A percentile compares a stretch with the other conserved stretches of the same genome.
Evolutionary conservation across 1,139 yeast species (phyloP).

Genomic region (Debaryomyces singareniensis): DNA sequence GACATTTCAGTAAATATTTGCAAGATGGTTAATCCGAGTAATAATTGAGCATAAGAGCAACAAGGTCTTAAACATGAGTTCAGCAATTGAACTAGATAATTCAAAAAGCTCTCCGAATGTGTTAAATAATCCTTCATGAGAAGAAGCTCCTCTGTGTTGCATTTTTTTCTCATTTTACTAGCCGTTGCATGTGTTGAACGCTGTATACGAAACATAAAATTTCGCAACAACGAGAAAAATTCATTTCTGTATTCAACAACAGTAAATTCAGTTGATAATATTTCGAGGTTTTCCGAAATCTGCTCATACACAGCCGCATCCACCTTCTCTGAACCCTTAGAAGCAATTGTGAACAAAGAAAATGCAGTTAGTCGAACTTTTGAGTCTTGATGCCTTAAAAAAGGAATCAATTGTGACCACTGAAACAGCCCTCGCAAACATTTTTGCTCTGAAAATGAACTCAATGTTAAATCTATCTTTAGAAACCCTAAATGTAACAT

Average conservation of each 20-base stretch:
- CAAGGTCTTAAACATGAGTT: no score
- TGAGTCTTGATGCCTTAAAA: constrained; percentile 40
- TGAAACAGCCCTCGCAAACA: constrained; percentile 2
- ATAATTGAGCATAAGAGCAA: no score
- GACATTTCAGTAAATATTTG: no score
- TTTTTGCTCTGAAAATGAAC: constrained; percentile 8
- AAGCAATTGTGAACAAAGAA: constrained; percentile 53
- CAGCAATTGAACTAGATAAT: no score
- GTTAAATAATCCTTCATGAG: no score
- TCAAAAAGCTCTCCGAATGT: no score
- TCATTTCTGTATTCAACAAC: constrained; percentile 65
- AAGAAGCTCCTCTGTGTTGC: constrained; percentile 3
- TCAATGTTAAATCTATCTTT: constrained; percentile 58
- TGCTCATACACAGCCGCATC: constrained; percentile 35
- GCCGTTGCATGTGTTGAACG: constrained; percentile 54
- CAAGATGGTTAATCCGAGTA: no score
- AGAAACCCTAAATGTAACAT: constrained; percentile 48
- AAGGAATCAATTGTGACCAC: constrained; percentile 14
- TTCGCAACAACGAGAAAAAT: constrained; percentile 53
- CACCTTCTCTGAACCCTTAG: constrained; percentile 56
- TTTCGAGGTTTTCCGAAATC: constrained; percentile 36
- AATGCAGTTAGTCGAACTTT: constrained; percentile 52
- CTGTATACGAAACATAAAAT: constrained; percentile 55
- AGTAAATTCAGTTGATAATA: constrained; percentile 49
- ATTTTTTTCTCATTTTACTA: constrained; percentile 28